These are phyloP conservation scores for Pichia nanzhaoensis DNA, from an alignment of 805 yeast genomes.

Conservation along the genomic window DNA sequence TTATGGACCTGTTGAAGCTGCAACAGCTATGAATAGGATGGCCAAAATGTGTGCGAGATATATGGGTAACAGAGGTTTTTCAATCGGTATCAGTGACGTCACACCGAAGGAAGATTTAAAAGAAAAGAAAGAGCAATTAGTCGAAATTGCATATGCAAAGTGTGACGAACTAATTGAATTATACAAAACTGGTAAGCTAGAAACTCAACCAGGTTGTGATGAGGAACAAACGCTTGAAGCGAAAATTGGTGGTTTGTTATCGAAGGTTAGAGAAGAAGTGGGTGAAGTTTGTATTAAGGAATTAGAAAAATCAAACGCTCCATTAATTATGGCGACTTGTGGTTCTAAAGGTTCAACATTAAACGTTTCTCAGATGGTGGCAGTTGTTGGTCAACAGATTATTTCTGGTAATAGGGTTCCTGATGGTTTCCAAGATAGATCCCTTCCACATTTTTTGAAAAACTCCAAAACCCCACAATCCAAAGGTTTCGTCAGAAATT, in stretches of 20 bases:
- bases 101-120: constrained; percentile 83
- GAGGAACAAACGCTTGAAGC: constrained; percentile 98
- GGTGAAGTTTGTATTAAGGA: constrained; percentile 97
- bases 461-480: constrained; percentile 96
- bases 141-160: constrained; percentile 80
- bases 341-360: constrained; percentile 98
- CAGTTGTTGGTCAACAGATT: constrained; percentile 98
- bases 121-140: constrained; percentile 75
- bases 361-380: constrained; percentile 99
- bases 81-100: constrained; percentile 96
- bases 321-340: constrained; percentile 97
- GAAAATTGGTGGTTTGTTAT: constrained; percentile 89
- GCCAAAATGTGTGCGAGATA: constrained; percentile 97
- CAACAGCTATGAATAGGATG: constrained; percentile 95
- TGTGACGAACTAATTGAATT: constrained; percentile 85
- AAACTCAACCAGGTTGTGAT: constrained; percentile 98
- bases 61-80: constrained; percentile 91
- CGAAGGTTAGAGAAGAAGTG: constrained; percentile 97
- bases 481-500: constrained; percentile 94
- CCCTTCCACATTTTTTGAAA: constrained; percentile 93
- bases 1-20: constrained; percentile 95
- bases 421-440: constrained; percentile 99
- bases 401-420: constrained; percentile 99
- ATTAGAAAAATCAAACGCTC: constrained; percentile 85
- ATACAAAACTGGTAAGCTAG: constrained; percentile 79